A percentile compares a stretch with the other conserved stretches of the same genome.
phyloP scores from a whole-genome alignment of 2,329 filamentous ascomycete genomes.

The Stagonosporopsis chrysanthemi region DNA sequence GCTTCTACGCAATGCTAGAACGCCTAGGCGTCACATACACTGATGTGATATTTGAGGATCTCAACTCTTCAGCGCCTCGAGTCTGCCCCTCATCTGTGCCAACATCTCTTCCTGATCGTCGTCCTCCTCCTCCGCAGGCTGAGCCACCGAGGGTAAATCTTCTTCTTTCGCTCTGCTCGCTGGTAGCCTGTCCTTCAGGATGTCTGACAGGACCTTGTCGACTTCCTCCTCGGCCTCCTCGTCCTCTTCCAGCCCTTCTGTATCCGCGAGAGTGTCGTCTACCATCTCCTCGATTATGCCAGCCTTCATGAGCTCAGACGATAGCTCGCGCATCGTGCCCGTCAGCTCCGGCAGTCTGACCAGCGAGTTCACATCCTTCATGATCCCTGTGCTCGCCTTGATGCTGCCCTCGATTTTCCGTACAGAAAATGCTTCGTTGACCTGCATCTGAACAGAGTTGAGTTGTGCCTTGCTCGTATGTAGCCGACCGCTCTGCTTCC shows the following conservation, averaged over 20 bases:
- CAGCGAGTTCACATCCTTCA: conserved; percentile 93
- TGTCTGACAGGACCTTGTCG: conserved; percentile 90
- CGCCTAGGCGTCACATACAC: background rate
- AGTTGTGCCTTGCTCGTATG: conserved; percentile 91
- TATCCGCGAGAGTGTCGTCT: conserved; percentile 78
- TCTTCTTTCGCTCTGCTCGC: conserved; percentile 67
- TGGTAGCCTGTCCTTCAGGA: conserved; percentile 81
- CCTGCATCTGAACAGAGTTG: conserved; percentile 93
- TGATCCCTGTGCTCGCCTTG: conserved; percentile 83
- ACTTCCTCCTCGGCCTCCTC: conserved; percentile 80
- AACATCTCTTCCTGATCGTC: conserved; percentile 89
- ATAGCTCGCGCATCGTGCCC: conserved; percentile 87
- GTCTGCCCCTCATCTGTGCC: conserved; percentile 88
- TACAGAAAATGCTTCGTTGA: conserved; percentile 94
- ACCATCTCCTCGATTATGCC: conserved; percentile 99
- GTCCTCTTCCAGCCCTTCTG: conserved; percentile 72
- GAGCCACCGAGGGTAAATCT: conserved; percentile 60
- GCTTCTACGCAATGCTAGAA: background rate
- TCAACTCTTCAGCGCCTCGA: conserved; percentile 91
- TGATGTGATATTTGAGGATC: background rate
- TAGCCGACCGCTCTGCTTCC: conserved; percentile 76
- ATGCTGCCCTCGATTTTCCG: conserved; percentile 96
- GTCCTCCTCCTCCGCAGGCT: conserved; percentile 74
- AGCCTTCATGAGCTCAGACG: conserved; percentile 87
- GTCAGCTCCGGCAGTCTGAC: conserved; percentile 85